phyloP scores from a whole-genome alignment of 257 asterid species.

The Sherardia arvensis region DNA sequence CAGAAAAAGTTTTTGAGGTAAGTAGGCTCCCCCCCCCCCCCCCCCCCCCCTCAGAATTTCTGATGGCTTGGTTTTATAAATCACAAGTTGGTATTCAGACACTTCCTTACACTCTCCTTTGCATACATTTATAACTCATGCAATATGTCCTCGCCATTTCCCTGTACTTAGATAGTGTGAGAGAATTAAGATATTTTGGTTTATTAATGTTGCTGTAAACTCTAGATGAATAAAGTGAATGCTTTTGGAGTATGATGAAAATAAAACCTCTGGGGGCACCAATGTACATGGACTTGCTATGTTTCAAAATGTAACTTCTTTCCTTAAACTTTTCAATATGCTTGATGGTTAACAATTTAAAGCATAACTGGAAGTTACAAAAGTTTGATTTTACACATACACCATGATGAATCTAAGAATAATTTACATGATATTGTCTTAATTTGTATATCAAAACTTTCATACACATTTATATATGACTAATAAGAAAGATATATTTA shows the following conservation, averaged over 20 bases:
- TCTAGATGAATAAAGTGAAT: not conserved
- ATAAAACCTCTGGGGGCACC: too few relatives aligned
- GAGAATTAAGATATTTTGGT: not conserved
- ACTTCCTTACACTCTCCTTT: not conserved
- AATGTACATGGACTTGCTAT: too few relatives aligned
- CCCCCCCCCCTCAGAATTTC: not conserved
- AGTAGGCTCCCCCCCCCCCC: not conserved
- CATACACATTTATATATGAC: too few relatives aligned
- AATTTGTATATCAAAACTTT: too few relatives aligned
- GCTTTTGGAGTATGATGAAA: not conserved
- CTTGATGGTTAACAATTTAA: too few relatives aligned
- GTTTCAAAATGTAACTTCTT: too few relatives aligned
- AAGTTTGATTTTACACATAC: too few relatives aligned
- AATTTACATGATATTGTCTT: too few relatives aligned
- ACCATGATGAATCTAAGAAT: too few relatives aligned
- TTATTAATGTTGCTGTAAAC: not conserved
- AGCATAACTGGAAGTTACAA: too few relatives aligned
- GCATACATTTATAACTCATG: not conserved
- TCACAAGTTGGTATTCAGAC: not conserved
- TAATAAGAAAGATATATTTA: too few relatives aligned
- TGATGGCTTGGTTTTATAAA: not conserved
- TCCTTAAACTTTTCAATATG: too few relatives aligned
- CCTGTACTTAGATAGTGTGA: not conserved
- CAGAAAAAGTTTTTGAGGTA: conserved; percentile 48
- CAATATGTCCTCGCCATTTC: not conserved